phyloP scores from a whole-genome alignment of 306 rosid species.

The Medicago truncatula region MtrunA17r5.0-ANR NC_053049.1:1752501-1753000 shows the following conservation, averaged over 20 bases:
- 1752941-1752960: background rate
- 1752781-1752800: constrained; percentile 40
- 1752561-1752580: constrained; percentile 78
- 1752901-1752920: too few species aligned
- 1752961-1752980: background rate
- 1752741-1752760: constrained; percentile 26
- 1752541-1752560: constrained; percentile 79
- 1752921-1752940: background rate
- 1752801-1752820: constrained; percentile 25
- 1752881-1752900: too few species aligned
- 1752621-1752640: constrained; percentile 68
- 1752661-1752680: constrained; percentile 74
- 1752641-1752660: constrained; percentile 65
- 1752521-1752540: constrained; percentile 84
- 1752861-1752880: too few species aligned
- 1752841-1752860: constrained; percentile 32
- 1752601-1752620: constrained; percentile 79
- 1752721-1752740: constrained; percentile 35
- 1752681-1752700: constrained; percentile 73
- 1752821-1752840: constrained; percentile 44
- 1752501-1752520: constrained; percentile 72
- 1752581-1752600: constrained; percentile 78
- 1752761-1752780: constrained; percentile 39
- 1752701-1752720: constrained; percentile 59
- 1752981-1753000: background rate